phyloP scores from a whole-genome alignment of 805 yeast genomes.

The Saccharomyces jurei region DNA sequence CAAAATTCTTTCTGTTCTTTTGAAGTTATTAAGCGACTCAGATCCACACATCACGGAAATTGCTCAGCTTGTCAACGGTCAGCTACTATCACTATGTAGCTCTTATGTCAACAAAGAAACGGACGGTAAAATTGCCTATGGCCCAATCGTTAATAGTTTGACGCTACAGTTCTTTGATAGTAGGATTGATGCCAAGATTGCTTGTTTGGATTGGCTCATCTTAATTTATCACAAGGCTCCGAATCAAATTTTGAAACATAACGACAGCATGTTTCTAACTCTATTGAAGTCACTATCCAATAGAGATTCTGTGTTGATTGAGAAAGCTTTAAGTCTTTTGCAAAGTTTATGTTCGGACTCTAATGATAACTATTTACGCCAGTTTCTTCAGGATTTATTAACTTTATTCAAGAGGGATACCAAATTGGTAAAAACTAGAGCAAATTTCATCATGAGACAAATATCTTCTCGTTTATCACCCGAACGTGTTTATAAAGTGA shows the following conservation, averaged over 20 bases:
- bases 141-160: conserved; percentile 60
- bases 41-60: conserved; percentile 43
- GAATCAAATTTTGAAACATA: conserved; percentile 43
- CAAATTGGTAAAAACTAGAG: conserved; percentile 56
- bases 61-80: conserved; percentile 50
- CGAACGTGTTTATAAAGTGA: conserved; percentile 71
- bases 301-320: conserved; percentile 32
- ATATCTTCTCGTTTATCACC: conserved; percentile 74
- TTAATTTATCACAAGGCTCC: conserved; percentile 70
- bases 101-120: conserved; percentile 20
- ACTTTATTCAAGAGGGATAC: conserved; percentile 63
- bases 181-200: conserved; percentile 72
- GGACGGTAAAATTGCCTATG: conserved; percentile 27
- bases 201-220: conserved; percentile 83
- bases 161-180: conserved; percentile 66
- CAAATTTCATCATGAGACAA: conserved; percentile 78
- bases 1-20: conserved; percentile 58
- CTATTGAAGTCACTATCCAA: conserved; percentile 64
- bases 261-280: conserved; percentile 64
- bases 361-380: conserved; percentile 65
- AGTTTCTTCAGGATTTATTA: conserved; percentile 65
- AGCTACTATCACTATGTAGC: conserved; percentile 42
- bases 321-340: conserved; percentile 25
- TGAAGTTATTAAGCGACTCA: conserved; percentile 53
- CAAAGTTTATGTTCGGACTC: conserved; percentile 30